Base-by-base conservation (phyloP, 805 yeast species). In the Vanderwaltozyma yarrowii region DNA sequence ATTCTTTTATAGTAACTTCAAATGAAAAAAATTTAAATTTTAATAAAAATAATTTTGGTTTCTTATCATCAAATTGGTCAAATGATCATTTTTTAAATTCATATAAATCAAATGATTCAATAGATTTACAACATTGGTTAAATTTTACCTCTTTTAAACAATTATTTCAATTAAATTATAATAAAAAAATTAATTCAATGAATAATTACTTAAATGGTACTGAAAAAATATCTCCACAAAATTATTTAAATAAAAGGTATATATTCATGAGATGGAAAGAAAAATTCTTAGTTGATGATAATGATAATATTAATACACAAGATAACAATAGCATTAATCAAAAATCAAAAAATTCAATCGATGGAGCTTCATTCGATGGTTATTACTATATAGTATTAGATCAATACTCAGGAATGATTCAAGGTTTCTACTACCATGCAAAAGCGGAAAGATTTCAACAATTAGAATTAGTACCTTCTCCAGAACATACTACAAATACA, bases 221-320 rank as follows among this genome's bases (percentile, higher is more conserved):
- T 2, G 21, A 25, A n/a, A n/a, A 16, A 9, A 11, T 37, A 8
- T 27, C 25, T 21, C 9, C 26, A 10, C 15, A 29, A 27, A 51
- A 65, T 41, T 62, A 52, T 36, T 36, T 61, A 31, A 47, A 64
- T 34, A 62, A 68, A 44, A 70, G 76, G 41, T 71, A 64, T 50
- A 61, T 88, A 5, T 88, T 77, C 56, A 88, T 88, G 96, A 70
- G 95, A 47, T 88, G 97, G 97, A 88, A 88, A 61, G 97, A 88
- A 59, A 74, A 94, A 86, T 60, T 77, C 86, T 64, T 37, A 25
- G 30, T 52, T 11, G 57, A 50, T 73, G 40, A 66, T 64, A 36
- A 34, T 15, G 8, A 32, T 0, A 39, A 35, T 4, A 13, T 21
- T 2, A 31, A 30, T 6, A 31, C n/a, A n/a, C n/a, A n/a, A n/a